Percentiles rank a stretch among this genome's conserved stretches.
phyloP scores from a whole-genome alignment of 495 filamentous ascomycete species.

The Evernia prunastri region DNA sequence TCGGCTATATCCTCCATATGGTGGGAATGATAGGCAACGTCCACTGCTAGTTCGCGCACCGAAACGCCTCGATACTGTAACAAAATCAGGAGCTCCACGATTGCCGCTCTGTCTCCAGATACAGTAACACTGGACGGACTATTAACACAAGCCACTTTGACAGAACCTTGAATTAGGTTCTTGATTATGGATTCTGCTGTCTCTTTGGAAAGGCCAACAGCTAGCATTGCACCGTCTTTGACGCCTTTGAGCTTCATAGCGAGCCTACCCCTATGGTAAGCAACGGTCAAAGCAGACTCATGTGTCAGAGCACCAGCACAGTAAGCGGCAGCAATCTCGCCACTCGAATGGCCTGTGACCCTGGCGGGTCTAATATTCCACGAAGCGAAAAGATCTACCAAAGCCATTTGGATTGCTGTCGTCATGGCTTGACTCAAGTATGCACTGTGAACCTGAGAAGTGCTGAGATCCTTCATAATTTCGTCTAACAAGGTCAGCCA shows the following conservation, averaged over 20 bases:
- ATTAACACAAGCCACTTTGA: constrained; percentile 32
- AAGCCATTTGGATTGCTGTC: constrained; percentile 32
- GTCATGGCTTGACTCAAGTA: constrained; percentile 25
- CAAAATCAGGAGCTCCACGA: constrained; percentile 20
- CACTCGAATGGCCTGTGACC: constrained; percentile 44
- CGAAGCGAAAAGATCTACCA: constrained; percentile 27
- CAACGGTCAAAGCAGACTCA: constrained; percentile 23
- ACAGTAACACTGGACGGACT: constrained; percentile 31
- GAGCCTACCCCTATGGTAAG: constrained; percentile 31
- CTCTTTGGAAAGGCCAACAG: constrained; percentile 12
- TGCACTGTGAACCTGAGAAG: constrained; percentile 23
- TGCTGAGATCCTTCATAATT: not conserved
- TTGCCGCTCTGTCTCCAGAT: constrained; percentile 26
- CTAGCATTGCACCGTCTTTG: constrained; percentile 17
- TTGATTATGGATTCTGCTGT: constrained; percentile 24
- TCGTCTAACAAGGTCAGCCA: constrained; percentile 6
- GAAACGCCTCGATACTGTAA: constrained; percentile 11
- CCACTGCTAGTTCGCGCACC: constrained; percentile 9
- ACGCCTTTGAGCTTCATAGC: constrained; percentile 4
- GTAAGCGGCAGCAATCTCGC: constrained; percentile 53
- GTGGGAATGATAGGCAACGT: constrained; percentile 38
- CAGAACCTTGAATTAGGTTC: constrained; percentile 16
- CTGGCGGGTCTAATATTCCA: constrained; percentile 24
- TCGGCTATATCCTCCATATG: constrained; percentile 37
- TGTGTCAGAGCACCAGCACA: constrained; percentile 39